Evolutionary conservation across 2,329 filamentous ascomycete species (phyloP).

Genomic region (Endothia cerciana): DNA sequence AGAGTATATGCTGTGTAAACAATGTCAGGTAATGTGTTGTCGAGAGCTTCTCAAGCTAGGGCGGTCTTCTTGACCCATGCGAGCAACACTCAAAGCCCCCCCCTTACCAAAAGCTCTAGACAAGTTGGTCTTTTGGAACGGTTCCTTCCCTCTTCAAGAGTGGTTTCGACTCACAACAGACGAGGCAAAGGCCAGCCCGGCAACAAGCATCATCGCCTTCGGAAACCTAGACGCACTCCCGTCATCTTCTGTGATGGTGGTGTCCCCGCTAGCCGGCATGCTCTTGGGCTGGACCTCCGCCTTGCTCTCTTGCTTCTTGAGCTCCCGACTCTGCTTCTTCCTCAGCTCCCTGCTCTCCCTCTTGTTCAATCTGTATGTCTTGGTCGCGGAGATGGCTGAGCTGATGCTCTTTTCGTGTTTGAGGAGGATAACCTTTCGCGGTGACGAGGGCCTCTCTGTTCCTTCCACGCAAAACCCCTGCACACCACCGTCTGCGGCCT

Average conservation of each 20-base stretch:
- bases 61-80: neutral
- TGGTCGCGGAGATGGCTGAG: conserved; percentile 18
- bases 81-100: neutral
- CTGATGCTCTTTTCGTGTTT: conserved; percentile 24
- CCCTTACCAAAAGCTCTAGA: no score
- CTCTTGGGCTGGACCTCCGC: conserved; percentile 8
- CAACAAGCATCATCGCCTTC: conserved; percentile 38
- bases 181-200: conserved; percentile 35
- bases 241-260: conserved; percentile 4
- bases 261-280: neutral
- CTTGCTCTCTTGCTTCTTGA: conserved; percentile 7
- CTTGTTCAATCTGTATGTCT: conserved; percentile 18
- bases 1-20: neutral
- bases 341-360: conserved; percentile 23
- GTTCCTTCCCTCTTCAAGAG: conserved; percentile 2
- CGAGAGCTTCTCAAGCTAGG: neutral
- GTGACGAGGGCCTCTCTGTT: neutral
- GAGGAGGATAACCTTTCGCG: conserved; percentile 16
- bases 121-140: no score
- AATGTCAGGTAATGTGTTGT: neutral
- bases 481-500: neutral
- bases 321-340: conserved; percentile 24
- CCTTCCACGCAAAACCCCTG: neutral
- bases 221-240: conserved; percentile 30
- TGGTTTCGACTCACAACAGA: conserved; percentile 31